Evolutionary conservation across 345 rosid species (phyloP).

Genomic region (Ceriops zippeliana): DNA sequence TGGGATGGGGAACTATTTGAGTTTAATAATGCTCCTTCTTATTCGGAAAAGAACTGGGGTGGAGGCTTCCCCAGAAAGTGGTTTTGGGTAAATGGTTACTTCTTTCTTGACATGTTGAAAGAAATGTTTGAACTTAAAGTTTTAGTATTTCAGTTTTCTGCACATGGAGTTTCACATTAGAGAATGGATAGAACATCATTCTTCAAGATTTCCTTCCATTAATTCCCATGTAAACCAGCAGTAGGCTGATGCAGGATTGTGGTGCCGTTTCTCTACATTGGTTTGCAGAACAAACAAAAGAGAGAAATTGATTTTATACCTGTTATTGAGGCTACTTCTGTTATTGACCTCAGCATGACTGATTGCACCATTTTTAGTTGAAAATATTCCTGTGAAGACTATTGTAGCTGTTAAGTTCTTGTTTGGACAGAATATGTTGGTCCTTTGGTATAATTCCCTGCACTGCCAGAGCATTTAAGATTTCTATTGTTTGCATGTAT

Average conservation of each 20-base stretch:
- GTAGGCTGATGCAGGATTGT: too few species aligned
- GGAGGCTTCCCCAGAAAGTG: conserved; percentile 95
- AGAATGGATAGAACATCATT: not conserved
- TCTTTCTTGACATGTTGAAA: conserved; percentile 16
- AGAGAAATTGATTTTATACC: not conserved
- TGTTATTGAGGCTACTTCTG: conserved; percentile 1
- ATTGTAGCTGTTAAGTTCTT: not conserved
- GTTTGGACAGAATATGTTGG: not conserved
- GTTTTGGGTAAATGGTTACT: conserved; percentile 75
- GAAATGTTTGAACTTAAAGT: not conserved
- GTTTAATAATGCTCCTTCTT: conserved; percentile 86
- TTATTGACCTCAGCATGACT: conserved; percentile 2
- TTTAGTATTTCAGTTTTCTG: not conserved
- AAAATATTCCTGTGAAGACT: not conserved
- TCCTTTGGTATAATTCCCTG: not conserved
- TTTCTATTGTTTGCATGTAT: conserved; percentile 7
- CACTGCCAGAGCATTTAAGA: not conserved
- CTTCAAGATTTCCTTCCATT: not conserved
- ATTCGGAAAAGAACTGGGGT: conserved; percentile 98
- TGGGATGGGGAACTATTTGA: conserved; percentile 93
- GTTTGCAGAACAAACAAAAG: not conserved
- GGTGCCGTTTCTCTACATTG: not conserved
- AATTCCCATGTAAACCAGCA: too few species aligned
- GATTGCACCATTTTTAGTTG: not conserved
- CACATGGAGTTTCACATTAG: not conserved